These are phyloP conservation scores for Rhododendron molle DNA, from an alignment of 148 eudicot species.

Conservation along the genomic window DNA sequence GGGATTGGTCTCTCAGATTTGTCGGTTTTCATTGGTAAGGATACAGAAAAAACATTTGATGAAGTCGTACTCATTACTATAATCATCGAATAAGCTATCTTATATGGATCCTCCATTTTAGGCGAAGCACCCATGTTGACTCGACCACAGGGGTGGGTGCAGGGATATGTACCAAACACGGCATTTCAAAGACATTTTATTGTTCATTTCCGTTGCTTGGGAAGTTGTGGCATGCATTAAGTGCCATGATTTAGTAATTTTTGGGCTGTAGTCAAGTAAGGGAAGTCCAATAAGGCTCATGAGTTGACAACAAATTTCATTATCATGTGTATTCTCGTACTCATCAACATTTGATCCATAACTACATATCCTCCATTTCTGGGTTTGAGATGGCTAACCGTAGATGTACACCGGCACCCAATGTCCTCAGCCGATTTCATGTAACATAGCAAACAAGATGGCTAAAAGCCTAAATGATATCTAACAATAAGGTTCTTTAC, in stretches of 20 bases:
- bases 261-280: neutral
- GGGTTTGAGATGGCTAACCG: neutral
- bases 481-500: neutral
- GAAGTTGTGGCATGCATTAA: neutral
- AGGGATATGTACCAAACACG: neutral
- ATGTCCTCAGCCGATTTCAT: neutral
- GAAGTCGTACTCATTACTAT: neutral
- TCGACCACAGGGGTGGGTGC: neutral
- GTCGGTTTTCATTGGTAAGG: neutral
- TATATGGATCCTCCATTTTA: neutral
- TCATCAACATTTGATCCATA: neutral
- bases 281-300: neutral
- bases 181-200: neutral
- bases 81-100: neutral
- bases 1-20: neutral
- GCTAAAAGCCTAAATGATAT: neutral
- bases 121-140: neutral
- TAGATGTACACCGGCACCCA: neutral
- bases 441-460: neutral
- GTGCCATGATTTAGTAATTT: neutral
- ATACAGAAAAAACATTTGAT: neutral
- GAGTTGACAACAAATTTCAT: neutral
- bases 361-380: neutral
- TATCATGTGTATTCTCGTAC: neutral
- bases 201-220: neutral